Base-by-base conservation (phyloP, 805 yeast genomes). In the Clavispora fructus region DNA sequence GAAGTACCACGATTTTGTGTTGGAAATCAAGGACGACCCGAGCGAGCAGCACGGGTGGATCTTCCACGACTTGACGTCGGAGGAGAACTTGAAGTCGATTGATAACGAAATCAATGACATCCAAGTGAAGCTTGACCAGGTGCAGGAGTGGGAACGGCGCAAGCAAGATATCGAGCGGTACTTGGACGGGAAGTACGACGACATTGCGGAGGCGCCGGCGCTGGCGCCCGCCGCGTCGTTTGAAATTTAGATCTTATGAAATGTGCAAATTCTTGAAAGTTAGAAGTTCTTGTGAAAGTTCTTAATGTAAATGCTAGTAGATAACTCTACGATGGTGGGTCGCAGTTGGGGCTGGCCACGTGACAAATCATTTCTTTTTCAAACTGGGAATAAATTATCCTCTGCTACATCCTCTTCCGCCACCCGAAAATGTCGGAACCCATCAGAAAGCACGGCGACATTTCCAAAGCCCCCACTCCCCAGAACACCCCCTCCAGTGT, bases 401-500 rank as follows among this genome's bases (percentile, higher is more conserved):
- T 35, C 41, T n/a, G 27, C 32, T 37, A 35, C 40, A n/a, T n/a
- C 17, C 25, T 35, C 27, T 33, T 41, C 35, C 17, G n/a, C 35
- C n/a, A 13, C 32, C 32, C 13, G 7, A 29, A 29, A 31, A 89
- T 90, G 97, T 80, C 92, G 41, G 92, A 85, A 68, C 96, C 96
- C 35, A 90, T 90, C 68, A 86, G 84, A 73, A 81, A 81, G 61
- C 62, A 66, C 53, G 85, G 85, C 62, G 88, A 87, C 63, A 80
- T 87, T 54, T 85, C 92, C 52, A 81, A 83, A 59, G 98, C 99
- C 7, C 99, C 99, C 39, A 94, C 99, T 1, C 99, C 99, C 6
- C 99, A 94, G 64, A 94, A 94, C 75, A 94, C 99, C 1, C 99
- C 99, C 13, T 87, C 98, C 4, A 82, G 92, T 31, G 87, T 85